Base-by-base conservation (phyloP, 208 protist genomes). In the Leishmania braziliensis region DNA sequence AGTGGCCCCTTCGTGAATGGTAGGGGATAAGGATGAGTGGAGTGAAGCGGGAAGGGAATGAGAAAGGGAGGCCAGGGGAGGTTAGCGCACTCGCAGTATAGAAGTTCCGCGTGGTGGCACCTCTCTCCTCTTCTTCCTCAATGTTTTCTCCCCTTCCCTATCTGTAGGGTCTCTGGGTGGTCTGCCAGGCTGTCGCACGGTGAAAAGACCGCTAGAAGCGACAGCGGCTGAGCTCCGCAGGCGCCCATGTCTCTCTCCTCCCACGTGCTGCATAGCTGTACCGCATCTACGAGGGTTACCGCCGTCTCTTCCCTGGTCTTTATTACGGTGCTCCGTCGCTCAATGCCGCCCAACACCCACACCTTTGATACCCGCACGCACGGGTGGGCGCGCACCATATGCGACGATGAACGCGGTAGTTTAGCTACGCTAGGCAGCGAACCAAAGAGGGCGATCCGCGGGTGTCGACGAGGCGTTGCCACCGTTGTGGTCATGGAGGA, bases 401-500 rank as follows among this genome's bases (percentile, higher is more conserved):
- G 14, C 46, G 26, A 26, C 33, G 43, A 29, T 73, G 69, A 73
- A 54, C 39, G n/a, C 66, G 5, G 39, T 6, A 26, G 36, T n/a
- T 29, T 5, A n/a, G 29, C 29, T 6, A 48, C 72, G 33, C 23
- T 29, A 9, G 51, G 26, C 43, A 12, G 43, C 3, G 48, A 5
- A 48, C 62, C 53, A 14, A 56, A 46, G 72, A 62, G 51, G 53
- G 36, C 50, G 36, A 53, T 14, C 6, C 26, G 69, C 29, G 69
- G 16, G 46, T 50, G 69, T 33, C 69, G 69, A 12, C 51, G 33
- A 26, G 53, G 1, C 69, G 5, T 51, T 68, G 23, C 23, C 46
- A 26, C 56, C 12, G 74, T 48, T 9, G 33, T 18, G 26, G 26
- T 16, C 68, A 93, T 94, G 88, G 89, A 93, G 33, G 88, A 96